Base-by-base conservation (phyloP, 768 basidiomycete species). In the Mycena haematopus region DNA sequence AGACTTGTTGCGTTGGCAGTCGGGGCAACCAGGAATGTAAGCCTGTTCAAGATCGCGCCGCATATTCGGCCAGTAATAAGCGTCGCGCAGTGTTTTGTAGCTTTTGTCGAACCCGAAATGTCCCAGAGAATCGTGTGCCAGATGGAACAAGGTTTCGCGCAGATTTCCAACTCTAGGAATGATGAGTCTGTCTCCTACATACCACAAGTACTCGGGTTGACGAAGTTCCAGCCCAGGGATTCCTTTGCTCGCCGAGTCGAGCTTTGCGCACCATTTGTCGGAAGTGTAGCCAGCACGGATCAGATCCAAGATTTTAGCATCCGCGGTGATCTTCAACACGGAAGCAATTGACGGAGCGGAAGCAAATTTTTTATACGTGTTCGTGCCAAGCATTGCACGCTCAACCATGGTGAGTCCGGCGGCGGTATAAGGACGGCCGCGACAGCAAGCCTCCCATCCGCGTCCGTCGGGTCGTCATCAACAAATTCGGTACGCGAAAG, bases 1-100 rank as follows among this genome's bases (percentile, higher is more conserved):
- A 0, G 19, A 46, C 55, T 79, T 79, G 67, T 78, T 73, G 0
- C 71, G 55, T 45, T 76, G 73, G 40, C 79, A 80, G 8, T 69
- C 55, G 10, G 68, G 58, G 69, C 74, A 66, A 1, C 50, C 50
- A 0, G 68, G 68, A 1, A 77, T 68, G 52, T 78, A 77, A 17
- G 68, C 35, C 0, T 56, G 27, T 42, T 71, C 70, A 1, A 63
- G 36, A 11, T 63, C 62, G 0, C 9, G 13, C 5, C 56, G 33
- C 62, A 63, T 63, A 11, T 58, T 57, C 2, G 62, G 62, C 62
- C 70, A 56, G 29, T 70, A 72, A n/a, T 60, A 71, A 5, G 57
- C 45, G 0, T 60, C 19, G 0, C 50, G 17, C 0, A 75, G n/a
- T n/a, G n/a, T n/a, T n/a, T n/a, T n/a, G n/a, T n/a, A n/a, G n/a